Conservation (phyloP, 495 filamentous ascomycete species). For the Lepraria neglecta region DNA sequence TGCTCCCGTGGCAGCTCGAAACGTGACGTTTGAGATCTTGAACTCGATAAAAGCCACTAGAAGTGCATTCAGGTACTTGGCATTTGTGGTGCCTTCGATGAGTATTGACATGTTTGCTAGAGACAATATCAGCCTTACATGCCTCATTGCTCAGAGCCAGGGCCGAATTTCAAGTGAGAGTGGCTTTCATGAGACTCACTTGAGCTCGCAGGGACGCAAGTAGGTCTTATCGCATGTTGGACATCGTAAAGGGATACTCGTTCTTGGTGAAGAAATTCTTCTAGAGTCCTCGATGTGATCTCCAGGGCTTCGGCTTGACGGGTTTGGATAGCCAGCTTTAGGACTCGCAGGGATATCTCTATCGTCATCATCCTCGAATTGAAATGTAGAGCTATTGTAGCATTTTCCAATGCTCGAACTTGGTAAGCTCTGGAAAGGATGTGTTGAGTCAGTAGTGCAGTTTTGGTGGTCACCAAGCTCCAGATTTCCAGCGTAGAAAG, state of each 20-base stretch:
- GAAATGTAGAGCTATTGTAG: not conserved
- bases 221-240: not conserved
- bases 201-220: not conserved
- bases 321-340: no score
- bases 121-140: not conserved
- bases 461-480: no score
- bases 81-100: constrained; percentile 10
- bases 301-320: not conserved
- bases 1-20: not conserved
- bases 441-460: no score
- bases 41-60: not conserved
- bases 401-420: not conserved
- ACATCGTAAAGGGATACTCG: no score
- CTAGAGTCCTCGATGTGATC: no score
- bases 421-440: no score
- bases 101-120: constrained; percentile 16
- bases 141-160: not conserved
- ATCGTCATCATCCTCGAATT: not conserved
- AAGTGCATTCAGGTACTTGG: not conserved
- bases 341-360: no score
- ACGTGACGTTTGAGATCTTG: constrained; percentile 9
- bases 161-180: not conserved
- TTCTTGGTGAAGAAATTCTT: no score
- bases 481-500: no score
- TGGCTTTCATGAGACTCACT: constrained; percentile 5